Conservation (phyloP, 345 rosid genomes). For the Hypericum perforatum region DNA sequence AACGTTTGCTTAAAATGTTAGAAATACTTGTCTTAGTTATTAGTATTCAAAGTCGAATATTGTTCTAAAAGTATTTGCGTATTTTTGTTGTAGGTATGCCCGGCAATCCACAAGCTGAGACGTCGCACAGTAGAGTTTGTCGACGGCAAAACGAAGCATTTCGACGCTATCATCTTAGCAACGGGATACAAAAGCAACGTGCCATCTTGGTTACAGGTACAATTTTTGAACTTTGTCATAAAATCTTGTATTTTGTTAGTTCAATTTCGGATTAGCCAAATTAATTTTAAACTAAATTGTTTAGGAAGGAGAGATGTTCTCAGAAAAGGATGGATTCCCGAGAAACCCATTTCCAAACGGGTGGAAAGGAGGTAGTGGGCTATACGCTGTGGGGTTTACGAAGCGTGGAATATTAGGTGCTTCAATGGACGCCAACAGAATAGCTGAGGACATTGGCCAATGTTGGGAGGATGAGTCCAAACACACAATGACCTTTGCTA, state of each 20-base stretch:
- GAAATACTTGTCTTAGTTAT: too few species aligned
- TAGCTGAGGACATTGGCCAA: slow-evolving; percentile 16
- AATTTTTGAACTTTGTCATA: too few species aligned
- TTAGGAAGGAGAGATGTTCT: slow-evolving; percentile 28
- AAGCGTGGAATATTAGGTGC: slow-evolving; percentile 30
- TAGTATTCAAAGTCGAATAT: too few species aligned
- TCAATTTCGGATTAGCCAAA: too few species aligned
- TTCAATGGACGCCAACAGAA: slow-evolving; percentile 25
- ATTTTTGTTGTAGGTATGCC: not conserved
- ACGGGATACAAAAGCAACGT: slow-evolving; percentile 10
- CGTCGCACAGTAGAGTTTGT: not conserved
- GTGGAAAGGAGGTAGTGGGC: slow-evolving; percentile 25
- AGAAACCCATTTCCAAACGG: slow-evolving; percentile 25
- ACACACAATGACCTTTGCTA: slow-evolving; percentile 16
- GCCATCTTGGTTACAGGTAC: slow-evolving; percentile 6
- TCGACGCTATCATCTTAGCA: slow-evolving; percentile 5
- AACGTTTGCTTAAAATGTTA: too few species aligned
- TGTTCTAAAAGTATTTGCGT: not conserved
- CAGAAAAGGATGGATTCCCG: slow-evolving; percentile 26
- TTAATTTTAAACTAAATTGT: too few species aligned
- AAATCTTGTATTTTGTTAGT: too few species aligned
- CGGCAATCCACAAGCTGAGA: not conserved
- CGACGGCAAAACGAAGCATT: not conserved
- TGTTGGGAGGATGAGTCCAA: slow-evolving; percentile 10
- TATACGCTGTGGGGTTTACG: slow-evolving; percentile 29